Evolutionary conservation across 805 yeast species (phyloP).

Genomic region (Zygotorulaspora chibaensis): DNA sequence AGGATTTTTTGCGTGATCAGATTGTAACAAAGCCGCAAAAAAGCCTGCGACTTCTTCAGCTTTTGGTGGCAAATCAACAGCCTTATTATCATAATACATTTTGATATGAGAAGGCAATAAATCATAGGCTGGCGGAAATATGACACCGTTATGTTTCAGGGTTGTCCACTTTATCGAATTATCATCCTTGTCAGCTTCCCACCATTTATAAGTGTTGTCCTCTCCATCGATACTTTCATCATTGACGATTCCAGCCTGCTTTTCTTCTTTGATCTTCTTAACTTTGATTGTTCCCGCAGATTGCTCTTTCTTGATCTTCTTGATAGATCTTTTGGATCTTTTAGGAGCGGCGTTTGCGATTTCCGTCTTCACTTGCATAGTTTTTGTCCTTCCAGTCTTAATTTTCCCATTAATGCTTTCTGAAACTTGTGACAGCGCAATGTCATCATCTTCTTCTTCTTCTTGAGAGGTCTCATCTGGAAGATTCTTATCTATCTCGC

Average conservation of each 20-base stretch:
- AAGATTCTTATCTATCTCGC: neutral
- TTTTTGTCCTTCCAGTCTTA: slow-evolving; percentile 4
- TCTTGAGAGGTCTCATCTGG: slow-evolving; percentile 4
- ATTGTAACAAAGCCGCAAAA: slow-evolving; percentile 80
- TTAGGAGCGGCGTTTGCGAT: slow-evolving; percentile 2
- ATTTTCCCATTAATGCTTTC: slow-evolving; percentile 11
- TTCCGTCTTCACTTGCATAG: slow-evolving; percentile 7
- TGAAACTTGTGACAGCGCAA: slow-evolving; percentile 17
- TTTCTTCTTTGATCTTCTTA: slow-evolving; percentile 15
- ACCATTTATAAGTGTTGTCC: slow-evolving; percentile 75
- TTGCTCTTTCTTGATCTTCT: slow-evolving; percentile 13
- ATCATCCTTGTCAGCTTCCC: slow-evolving; percentile 59
- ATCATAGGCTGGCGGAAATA: slow-evolving; percentile 90
- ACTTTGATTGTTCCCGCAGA: slow-evolving; percentile 10
- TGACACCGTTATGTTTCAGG: slow-evolving; percentile 82
- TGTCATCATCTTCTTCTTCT: slow-evolving; percentile 28
- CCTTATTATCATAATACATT: slow-evolving; percentile 68
- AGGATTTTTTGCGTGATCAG: slow-evolving; percentile 86
- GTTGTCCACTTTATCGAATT: slow-evolving; percentile 83
- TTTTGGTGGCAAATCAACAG: slow-evolving; percentile 66
- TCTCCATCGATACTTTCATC: slow-evolving; percentile 40
- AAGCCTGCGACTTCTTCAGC: slow-evolving; percentile 98
- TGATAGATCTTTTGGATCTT: slow-evolving; percentile 3
- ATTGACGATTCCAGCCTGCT: slow-evolving; percentile 6
- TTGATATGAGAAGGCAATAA: slow-evolving; percentile 77